These are phyloP conservation scores for Pythium brachiatum DNA, from an alignment of 352 stramenopile genomes.

Conservation along the genomic window DNA sequence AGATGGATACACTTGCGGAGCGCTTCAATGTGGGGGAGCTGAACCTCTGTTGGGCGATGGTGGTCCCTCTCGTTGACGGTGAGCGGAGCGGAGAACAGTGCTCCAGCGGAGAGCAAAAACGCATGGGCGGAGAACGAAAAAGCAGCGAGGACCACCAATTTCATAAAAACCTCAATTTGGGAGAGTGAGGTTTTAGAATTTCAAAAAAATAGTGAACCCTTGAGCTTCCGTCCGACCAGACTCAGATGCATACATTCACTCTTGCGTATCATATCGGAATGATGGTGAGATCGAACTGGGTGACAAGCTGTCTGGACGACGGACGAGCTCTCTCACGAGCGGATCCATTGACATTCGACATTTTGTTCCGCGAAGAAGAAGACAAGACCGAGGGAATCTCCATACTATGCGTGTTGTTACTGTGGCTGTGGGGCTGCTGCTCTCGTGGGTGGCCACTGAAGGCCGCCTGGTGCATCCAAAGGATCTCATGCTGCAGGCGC, in stretches of 20 bases:
- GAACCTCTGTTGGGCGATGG: conserved; percentile 31
- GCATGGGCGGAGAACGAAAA: not conserved
- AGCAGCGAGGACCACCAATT: too few relatives aligned
- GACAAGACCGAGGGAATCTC: not conserved
- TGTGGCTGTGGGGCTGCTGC: not conserved
- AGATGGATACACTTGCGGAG: conserved; percentile 22
- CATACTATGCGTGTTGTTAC: not conserved
- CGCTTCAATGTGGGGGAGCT: conserved; percentile 13
- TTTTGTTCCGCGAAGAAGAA: not conserved
- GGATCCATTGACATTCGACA: not conserved
- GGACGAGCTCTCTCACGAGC: not conserved
- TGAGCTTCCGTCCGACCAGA: not conserved
- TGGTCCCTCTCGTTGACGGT: conserved; percentile 20
- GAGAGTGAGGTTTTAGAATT: not conserved
- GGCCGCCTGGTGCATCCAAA: conserved; percentile 3
- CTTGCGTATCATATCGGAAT: not conserved
- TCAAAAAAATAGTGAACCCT: not conserved
- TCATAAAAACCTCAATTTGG: not conserved
- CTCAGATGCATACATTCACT: not conserved
- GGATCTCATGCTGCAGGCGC: conserved; percentile 9
- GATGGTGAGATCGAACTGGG: not conserved
- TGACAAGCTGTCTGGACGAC: not conserved
- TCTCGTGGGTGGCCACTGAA: not conserved
- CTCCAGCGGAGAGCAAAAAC: not conserved
- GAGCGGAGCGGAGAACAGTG: not conserved